Base-by-base conservation (phyloP, 768 basidiomycete genomes). In the Lactifluus echinatus region DNA sequence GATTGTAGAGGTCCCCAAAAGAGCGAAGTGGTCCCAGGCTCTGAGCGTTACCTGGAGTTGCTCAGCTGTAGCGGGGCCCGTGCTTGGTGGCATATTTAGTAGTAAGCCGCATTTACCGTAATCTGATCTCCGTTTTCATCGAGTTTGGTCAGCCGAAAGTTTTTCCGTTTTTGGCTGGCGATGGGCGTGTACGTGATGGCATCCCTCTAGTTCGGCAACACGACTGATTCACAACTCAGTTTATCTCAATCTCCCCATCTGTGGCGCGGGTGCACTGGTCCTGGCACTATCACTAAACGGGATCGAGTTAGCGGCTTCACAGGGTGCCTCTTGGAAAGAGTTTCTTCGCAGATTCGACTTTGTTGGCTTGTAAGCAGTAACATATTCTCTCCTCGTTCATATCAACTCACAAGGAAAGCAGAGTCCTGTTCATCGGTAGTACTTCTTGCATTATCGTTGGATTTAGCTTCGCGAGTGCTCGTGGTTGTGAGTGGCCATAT, bases 31-130 rank as follows among this genome's bases (percentile, higher is more conserved):
- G 89, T 89, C 87, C 11, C 87, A 88, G 68, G 87, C 87, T 19
- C 76, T 91, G 31, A 90, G 89, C 62, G 68, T 90, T 53, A 92
- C 89, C 36, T 92, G 89, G 89, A 84, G 84, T 59, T 87, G 85
- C 67, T 92, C 89, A 42, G 89, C 89, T 33, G 69, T 91, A 60
- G 87, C 89, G 46, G 89, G 90, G 5, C 89, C 89, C 21, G 70
- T 92, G 15, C 73, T 92, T n/a, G 89, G 89, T 34, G 89, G 89
- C 29, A 64, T 85, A 55, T 92, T 92, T 72, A 89, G 89, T 66
- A 75, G 86, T 88, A 60, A 69, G 81, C 72, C 10, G 36, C 48
- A 43, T 54, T 50, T 23, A 28, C 54, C 29, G 45, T 37, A 2
- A 49, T 50, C 52, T 31, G 31, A 21, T 48, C 19, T 45, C 39